Evolutionary conservation across 2,329 filamentous ascomycete species (phyloP).

Genomic region (Trichophyton verrucosum): DNA sequence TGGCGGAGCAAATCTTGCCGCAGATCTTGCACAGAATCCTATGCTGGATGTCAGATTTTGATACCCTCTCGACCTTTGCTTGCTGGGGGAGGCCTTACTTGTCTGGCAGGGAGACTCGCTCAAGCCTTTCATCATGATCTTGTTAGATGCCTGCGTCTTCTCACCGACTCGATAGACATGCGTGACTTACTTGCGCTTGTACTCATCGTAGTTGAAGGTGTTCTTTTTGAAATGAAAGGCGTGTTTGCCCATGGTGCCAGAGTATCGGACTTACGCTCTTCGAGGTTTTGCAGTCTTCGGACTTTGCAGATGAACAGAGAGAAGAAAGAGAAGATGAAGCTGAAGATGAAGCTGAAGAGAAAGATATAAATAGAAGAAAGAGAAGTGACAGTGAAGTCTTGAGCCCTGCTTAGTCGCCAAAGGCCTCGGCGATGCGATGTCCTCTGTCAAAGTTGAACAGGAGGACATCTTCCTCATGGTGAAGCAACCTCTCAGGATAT

Average conservation of each 20-base stretch:
- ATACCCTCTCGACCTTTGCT: not conserved
- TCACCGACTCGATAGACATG: no score
- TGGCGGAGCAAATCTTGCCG: conserved; percentile 27
- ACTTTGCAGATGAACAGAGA: not conserved
- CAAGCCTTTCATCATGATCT: not conserved
- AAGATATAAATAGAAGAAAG: not conserved
- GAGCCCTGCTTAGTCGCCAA: not conserved
- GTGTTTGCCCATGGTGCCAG: not conserved
- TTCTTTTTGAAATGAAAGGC: not conserved
- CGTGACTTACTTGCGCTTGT: not conserved
- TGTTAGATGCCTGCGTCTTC: not conserved
- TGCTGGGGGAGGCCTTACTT: not conserved
- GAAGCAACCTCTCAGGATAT: not conserved
- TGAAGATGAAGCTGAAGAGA: not conserved
- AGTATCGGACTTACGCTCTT: no score
- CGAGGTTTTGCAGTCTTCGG: not conserved
- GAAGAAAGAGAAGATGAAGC: not conserved
- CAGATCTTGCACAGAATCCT: conserved; percentile 40
- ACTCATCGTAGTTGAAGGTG: not conserved
- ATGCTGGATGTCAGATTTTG: not conserved
- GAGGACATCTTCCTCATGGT: not conserved
- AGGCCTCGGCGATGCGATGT: no score
- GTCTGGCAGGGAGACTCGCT: not conserved
- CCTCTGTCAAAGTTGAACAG: not conserved
- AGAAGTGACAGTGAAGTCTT: not conserved